A percentile compares a stretch with the other conserved stretches of the same genome.
These are phyloP conservation scores for Allium cepa DNA, from an alignment of 106 monocot genomes.

Conservation along the genomic window DNA sequence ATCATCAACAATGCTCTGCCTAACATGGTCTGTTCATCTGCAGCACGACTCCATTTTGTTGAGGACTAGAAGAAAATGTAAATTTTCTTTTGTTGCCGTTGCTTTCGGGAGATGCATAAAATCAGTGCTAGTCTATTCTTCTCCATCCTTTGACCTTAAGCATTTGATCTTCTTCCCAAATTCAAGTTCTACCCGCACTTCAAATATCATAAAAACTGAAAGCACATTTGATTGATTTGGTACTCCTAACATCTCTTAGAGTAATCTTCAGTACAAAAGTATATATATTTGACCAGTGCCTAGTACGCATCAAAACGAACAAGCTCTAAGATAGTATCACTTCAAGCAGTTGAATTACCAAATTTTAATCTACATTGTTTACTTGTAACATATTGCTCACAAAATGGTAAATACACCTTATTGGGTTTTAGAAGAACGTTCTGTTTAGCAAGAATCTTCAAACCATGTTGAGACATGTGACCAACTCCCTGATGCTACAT, in stretches of 20 bases:
- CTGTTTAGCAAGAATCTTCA: conserved; percentile 2
- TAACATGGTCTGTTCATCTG: neutral
- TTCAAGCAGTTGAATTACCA: neutral
- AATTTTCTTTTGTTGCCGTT: neutral
- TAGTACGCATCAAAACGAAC: neutral
- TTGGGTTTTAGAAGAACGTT: neutral
- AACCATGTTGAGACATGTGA: neutral
- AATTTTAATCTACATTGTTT: neutral
- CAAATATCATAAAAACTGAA: neutral
- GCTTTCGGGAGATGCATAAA: neutral
- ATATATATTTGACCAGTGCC: neutral
- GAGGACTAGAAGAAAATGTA: neutral
- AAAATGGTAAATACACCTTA: neutral
- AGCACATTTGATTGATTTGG: neutral
- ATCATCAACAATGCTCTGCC: neutral
- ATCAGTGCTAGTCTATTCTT: neutral
- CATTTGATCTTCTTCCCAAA: neutral
- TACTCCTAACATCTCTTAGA: neutral
- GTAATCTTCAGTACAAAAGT: neutral
- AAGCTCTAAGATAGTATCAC: neutral
- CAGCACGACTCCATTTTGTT: neutral
- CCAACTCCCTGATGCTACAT: neutral
- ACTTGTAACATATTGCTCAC: neutral
- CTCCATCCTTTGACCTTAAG: neutral
- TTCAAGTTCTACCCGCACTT: neutral